phyloP scores from a whole-genome alignment of 2,329 filamentous ascomycete species.

The Fusarium ramigenum region DNA sequence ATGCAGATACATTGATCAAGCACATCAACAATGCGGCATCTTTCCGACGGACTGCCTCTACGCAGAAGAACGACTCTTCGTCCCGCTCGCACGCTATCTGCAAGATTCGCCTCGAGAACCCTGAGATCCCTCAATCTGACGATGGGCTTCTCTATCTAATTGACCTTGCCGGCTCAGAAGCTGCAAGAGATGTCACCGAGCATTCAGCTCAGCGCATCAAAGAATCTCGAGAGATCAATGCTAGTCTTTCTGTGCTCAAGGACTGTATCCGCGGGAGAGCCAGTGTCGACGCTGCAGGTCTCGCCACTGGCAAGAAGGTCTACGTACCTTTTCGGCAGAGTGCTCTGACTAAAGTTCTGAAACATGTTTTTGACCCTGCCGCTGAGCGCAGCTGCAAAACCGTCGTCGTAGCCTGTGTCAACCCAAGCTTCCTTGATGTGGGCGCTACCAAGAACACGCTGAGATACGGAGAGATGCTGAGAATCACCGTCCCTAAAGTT shows the following conservation, averaged over 20 bases:
- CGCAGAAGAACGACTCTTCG: conserved; percentile 57
- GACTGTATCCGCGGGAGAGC: conserved; percentile 61
- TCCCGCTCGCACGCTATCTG: conserved; percentile 61
- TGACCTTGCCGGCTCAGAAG: conserved; percentile 60
- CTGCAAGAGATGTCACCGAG: conserved; percentile 52
- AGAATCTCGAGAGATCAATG: conserved; percentile 59
- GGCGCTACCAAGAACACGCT: conserved; percentile 59
- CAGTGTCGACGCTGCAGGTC: conserved; percentile 43
- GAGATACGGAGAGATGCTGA: conserved; percentile 59
- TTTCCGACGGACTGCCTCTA: conserved; percentile 54
- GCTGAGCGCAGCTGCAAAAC: conserved; percentile 53
- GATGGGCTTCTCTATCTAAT: conserved; percentile 58
- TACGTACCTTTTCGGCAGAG: conserved; percentile 59
- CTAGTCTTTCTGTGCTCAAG: conserved; percentile 59
- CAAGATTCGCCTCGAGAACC: conserved; percentile 55
- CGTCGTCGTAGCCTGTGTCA: conserved; percentile 58
- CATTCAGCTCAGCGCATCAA: conserved; percentile 56
- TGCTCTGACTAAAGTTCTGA: conserved; percentile 58
- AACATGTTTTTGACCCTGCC: conserved; percentile 59
- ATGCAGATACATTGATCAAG: conserved; percentile 42
- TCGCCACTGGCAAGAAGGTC: conserved; percentile 42
- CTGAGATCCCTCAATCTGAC: conserved; percentile 37
- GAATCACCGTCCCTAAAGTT: conserved; percentile 48
- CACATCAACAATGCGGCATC: conserved; percentile 50
- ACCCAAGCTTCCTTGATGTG: conserved; percentile 56